Base-by-base conservation (phyloP, 495 filamentous ascomycete genomes). In the Talaromyces wortmannii region DNA sequence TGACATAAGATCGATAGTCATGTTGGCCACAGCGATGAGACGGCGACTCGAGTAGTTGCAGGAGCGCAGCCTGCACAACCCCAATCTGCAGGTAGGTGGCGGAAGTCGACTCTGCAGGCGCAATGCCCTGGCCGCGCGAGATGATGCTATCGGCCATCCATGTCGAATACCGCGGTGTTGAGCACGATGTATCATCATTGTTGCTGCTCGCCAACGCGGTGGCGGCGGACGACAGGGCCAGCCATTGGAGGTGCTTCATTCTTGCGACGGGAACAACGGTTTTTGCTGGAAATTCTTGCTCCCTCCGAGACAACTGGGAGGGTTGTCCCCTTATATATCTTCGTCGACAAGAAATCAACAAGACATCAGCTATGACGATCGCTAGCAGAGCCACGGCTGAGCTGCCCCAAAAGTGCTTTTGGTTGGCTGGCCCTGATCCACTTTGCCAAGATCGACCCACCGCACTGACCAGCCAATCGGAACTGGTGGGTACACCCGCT, bases 121-220 rank as follows among this genome's bases (percentile, higher is more conserved):
- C 61, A 53, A 74, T 48, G 16, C 69, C 59, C 18, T 80, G 73
- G 31, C 70, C 70, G 31, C 71, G 69, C 7, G 63, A 57, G 51
- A 81, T 80, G 57, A 78, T 67, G 48, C 73, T 78, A 58, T 80
- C 71, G 36, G 75, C 70, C 74, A 78, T 75, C 64, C 70, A 67
- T 30, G 65, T 62, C 31, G 74, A 73, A 56, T 78, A 78, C 2
- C 61, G 59, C 6, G 61, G 59, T 1, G 1, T 8, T 40, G 36
- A 40, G 13, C 36, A 40, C 8, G 36, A 40, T 8, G 36, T 8
- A 40, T 40, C 13, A 40, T 40, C 13, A 40, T 40, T 40, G 7
- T 50, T 40, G 13, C 36, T 50, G 31, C 15, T 33, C 8, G 29
- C 15, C n/a, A 32, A 36, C 0, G 30, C 48, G n/a, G 48, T 40